Evolutionary conservation across 805 yeast genomes (phyloP).

Genomic region (Ogataea paraovalis): DNA sequence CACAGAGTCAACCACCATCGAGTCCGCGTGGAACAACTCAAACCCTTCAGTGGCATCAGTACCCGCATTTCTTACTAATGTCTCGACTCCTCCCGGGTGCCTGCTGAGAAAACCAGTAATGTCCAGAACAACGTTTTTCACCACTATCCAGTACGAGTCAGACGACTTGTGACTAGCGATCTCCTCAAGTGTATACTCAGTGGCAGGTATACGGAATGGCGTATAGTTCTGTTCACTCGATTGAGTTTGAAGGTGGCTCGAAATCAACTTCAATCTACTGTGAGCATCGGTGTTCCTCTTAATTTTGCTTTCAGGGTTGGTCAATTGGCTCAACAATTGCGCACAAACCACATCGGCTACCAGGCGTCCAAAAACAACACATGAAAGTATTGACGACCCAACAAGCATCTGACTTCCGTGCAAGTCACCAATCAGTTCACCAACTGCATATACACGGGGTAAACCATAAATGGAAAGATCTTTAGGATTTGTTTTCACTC

Average conservation of each 20-base stretch:
- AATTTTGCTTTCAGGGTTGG: not conserved
- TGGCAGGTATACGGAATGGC: conserved; percentile 39
- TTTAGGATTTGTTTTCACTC: conserved; percentile 46
- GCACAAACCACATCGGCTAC: conserved; percentile 40
- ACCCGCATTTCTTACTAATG: conserved; percentile 67
- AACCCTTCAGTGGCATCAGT: conserved; percentile 61
- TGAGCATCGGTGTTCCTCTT: not conserved
- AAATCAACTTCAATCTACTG: conserved; percentile 7
- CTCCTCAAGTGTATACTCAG: conserved; percentile 44
- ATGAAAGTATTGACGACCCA: conserved; percentile 54
- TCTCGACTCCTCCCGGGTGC: conserved; percentile 78
- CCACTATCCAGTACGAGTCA: conserved; percentile 51
- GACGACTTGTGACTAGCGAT: conserved; percentile 43
- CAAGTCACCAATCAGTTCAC: conserved; percentile 66
- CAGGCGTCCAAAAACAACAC: conserved; percentile 57
- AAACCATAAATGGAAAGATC: conserved; percentile 23
- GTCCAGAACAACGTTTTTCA: conserved; percentile 50
- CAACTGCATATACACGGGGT: conserved; percentile 54
- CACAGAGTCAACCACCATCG: conserved; percentile 48
- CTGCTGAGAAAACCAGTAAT: conserved; percentile 40
- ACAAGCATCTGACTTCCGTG: conserved; percentile 63
- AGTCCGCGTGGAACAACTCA: conserved; percentile 56
- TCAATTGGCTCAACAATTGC: conserved; percentile 20
- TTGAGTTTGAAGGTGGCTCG: conserved; percentile 7
- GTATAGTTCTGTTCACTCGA: conserved; percentile 6